These are phyloP conservation scores for Phaeosphaeria sp. DNA, from an alignment of 2,329 filamentous ascomycete genomes.

Conservation along the genomic window DNA sequence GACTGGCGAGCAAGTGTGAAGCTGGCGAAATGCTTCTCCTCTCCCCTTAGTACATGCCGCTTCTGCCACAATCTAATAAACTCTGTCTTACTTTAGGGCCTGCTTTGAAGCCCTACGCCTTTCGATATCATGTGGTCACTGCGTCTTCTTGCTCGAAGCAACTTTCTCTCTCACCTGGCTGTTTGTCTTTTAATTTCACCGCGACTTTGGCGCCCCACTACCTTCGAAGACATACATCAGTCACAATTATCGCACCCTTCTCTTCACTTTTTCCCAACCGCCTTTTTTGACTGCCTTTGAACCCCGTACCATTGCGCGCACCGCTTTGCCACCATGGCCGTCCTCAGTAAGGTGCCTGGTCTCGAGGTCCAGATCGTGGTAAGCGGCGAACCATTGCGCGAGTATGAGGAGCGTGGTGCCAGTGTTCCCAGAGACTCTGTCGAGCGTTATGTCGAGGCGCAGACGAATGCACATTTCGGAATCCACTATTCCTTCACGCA, in stretches of 20 bases:
- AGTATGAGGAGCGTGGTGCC: constrained; percentile 28
- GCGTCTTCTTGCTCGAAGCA: too few relatives aligned
- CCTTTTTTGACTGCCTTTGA: background rate
- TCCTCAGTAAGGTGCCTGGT: constrained; percentile 13
- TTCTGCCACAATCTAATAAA: too few relatives aligned
- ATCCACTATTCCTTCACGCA: constrained; percentile 18
- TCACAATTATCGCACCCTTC: background rate
- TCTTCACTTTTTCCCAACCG: background rate
- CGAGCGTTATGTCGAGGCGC: constrained; percentile 37
- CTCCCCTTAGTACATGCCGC: too few relatives aligned
- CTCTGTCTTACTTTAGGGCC: too few relatives aligned
- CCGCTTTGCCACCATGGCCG: constrained; percentile 14
- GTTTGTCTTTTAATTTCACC: background rate
- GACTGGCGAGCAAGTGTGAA: too few relatives aligned
- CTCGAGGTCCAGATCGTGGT: constrained; percentile 25
- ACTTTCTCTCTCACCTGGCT: background rate
- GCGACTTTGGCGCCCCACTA: background rate
- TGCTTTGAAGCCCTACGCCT: too few relatives aligned
- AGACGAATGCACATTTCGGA: constrained; percentile 26
- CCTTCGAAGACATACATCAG: background rate
- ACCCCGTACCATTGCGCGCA: background rate
- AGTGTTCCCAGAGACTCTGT: constrained; percentile 7
- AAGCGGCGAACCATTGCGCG: constrained; percentile 22
- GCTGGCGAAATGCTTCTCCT: too few relatives aligned
- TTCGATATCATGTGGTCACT: too few relatives aligned